Percentiles rank a stretch among this genome's conserved stretches.
Evolutionary conservation across 768 basidiomycete genomes (phyloP).

Genomic region (Kwoniella europaea): DNA sequence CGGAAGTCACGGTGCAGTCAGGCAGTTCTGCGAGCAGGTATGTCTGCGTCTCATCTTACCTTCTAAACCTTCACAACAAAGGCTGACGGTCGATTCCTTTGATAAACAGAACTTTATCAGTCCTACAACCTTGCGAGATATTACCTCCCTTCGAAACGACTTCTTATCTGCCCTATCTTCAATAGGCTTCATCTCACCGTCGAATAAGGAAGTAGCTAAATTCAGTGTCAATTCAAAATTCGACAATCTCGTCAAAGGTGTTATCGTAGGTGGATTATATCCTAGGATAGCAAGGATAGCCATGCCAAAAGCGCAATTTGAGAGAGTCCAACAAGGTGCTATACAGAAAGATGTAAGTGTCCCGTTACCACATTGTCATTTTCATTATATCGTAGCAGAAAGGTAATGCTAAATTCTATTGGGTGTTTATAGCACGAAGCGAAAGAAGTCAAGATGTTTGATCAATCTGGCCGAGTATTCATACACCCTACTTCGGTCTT

Average conservation of each 20-base stretch:
- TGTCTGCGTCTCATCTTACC: constrained; percentile 4
- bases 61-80: neutral
- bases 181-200: constrained; percentile 67
- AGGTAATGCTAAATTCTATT: no score
- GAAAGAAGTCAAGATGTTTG: constrained; percentile 80
- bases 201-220: constrained; percentile 33
- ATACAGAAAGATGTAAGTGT: constrained; percentile 70
- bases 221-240: constrained; percentile 72
- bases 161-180: constrained; percentile 72
- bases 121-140: constrained; percentile 71
- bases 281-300: constrained; percentile 78
- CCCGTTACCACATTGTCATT: no score
- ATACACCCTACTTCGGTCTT: constrained; percentile 78
- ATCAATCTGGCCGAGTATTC: constrained; percentile 63
- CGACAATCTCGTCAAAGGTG: constrained; percentile 77
- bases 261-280: constrained; percentile 85
- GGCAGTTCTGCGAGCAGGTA: constrained; percentile 74
- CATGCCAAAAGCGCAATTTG: constrained; percentile 78
- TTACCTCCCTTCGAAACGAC: constrained; percentile 76
- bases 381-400: neutral
- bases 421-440: constrained; percentile 66
- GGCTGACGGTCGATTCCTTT: neutral
- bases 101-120: constrained; percentile 79
- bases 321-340: constrained; percentile 80
- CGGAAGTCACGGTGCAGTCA: constrained; percentile 65